These are phyloP conservation scores for Anacardium occidentale DNA, from an alignment of 345 rosid genomes.

Conservation along the genomic window DNA sequence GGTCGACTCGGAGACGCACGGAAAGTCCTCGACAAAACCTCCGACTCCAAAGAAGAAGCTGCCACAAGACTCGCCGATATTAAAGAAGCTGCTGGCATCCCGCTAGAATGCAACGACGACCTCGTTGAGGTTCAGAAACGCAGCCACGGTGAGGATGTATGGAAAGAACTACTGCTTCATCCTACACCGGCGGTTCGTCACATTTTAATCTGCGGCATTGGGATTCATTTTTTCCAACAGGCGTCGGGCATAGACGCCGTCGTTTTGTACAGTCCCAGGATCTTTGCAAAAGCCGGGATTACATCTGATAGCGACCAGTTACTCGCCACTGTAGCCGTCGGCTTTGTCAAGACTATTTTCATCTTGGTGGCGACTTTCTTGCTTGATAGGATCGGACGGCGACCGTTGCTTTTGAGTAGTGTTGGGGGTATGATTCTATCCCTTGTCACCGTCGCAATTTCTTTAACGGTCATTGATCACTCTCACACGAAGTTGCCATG, in stretches of 20 bases:
- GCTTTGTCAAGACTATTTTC: conserved; percentile 60
- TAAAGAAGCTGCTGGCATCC: conserved; percentile 81
- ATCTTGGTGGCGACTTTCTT: conserved; percentile 71
- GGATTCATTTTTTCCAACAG: conserved; percentile 89
- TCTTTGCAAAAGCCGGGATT: conserved; percentile 78
- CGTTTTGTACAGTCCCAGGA: conserved; percentile 79
- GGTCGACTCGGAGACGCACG: conserved; percentile 83
- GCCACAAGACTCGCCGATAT: conserved; percentile 63
- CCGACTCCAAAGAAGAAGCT: conserved; percentile 63
- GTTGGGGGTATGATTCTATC: conserved; percentile 71
- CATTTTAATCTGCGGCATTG: conserved; percentile 59
- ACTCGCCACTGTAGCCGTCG: conserved; percentile 84
- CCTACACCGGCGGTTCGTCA: conserved; percentile 75
- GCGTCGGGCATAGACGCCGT: conserved; percentile 82
- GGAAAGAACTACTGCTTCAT: conserved; percentile 57
- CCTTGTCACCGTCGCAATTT: conserved; percentile 35
- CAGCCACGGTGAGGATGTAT: conserved; percentile 63
- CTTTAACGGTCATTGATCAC: conserved; percentile 51
- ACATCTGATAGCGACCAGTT: conserved; percentile 37
- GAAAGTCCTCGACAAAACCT: conserved; percentile 68
- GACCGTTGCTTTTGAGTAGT: conserved; percentile 68
- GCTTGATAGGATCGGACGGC: conserved; percentile 75
- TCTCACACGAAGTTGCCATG: conserved; percentile 46
- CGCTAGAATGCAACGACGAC: conserved; percentile 69
- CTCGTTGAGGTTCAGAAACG: conserved; percentile 41